Percentiles rank a stretch among this genome's conserved stretches.
phyloP scores from a whole-genome alignment of 2,329 filamentous ascomycete species.

The Ophiostoma himal-ulmi region DNA sequence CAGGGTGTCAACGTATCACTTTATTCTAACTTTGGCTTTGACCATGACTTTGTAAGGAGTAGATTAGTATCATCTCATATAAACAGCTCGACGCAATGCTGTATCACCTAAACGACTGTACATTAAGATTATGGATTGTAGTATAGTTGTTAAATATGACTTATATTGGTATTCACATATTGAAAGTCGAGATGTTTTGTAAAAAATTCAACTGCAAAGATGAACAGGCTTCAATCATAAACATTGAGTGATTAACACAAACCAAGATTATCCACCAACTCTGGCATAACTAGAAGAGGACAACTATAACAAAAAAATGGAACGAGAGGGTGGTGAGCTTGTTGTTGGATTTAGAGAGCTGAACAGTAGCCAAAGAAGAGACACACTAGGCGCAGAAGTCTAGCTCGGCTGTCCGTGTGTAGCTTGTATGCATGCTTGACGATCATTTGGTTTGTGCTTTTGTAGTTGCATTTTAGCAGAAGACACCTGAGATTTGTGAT shows the following conservation, averaged over 20 bases:
- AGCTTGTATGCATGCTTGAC: slow-evolving; percentile 1
- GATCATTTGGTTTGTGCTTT: not conserved
- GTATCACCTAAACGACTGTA: not conserved
- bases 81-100: not conserved
- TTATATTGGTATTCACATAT: not conserved
- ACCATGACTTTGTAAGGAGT: not conserved
- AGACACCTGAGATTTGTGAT: not conserved
- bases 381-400: not conserved
- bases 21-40: not conserved
- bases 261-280: not conserved
- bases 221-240: not conserved
- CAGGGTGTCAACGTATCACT: slow-evolving; percentile 6
- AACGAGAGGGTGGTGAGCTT: not conserved
- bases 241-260: not conserved
- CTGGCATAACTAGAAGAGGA: not conserved
- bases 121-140: not conserved
- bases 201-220: not conserved
- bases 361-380: not conserved
- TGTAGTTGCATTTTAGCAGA: not conserved
- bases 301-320: not conserved
- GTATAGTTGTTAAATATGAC: not conserved
- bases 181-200: not conserved
- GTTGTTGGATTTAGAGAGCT: not conserved
- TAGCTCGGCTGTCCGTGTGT: not conserved
- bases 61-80: not conserved